Base-by-base conservation (phyloP, 768 basidiomycete species). In the Lentinus brumalis region DNA sequence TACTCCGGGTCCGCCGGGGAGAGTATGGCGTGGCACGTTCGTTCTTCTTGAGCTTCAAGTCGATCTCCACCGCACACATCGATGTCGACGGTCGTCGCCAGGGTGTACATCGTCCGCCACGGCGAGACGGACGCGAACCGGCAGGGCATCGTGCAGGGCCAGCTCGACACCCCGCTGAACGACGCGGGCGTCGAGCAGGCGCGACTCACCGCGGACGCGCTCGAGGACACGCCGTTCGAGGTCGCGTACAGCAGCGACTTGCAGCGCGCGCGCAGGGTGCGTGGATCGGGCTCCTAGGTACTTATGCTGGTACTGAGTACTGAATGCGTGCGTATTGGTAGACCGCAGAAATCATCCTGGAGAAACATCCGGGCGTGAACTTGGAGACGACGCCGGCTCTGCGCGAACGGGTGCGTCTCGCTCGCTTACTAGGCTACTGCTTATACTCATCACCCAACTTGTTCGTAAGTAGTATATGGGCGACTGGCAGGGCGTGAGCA, bases 81-180 rank as follows among this genome's bases (percentile, higher is more conserved):
- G 46, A 49, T 49, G 46, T 9, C 46, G 21, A 49, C 46, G 0
- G 46, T 49, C 56, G 67, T 76, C 30, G 79, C 80, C 29, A 77
- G 78, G 55, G 65, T 92, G 49, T 89, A 87, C 69, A 74, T 91
- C 62, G 80, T 91, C 51, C 85, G 91, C 45, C 91, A 93, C 66
- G 91, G 89, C 18, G 89, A 93, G 77, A 93, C 91, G 29, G 80
- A 85, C 44, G 86, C 81, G 68, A 92, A 92, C 72, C 74, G 78
- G 54, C 73, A 75, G 6, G 76, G 78, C 29, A 83, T 89, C 58
- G 81, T 91, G 47, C 91, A 94, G 77, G 92, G 92, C 42, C 92
- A 94, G 9, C 67, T 84, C 57, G 88, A 94, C 73, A 86, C 86
- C 7, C 63, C 72, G 42, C 78, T 94, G 68, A 92, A 92, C 65